phyloP scores from a whole-genome alignment of 179 eudicot species.

The Spinacia oleracea region DNA sequence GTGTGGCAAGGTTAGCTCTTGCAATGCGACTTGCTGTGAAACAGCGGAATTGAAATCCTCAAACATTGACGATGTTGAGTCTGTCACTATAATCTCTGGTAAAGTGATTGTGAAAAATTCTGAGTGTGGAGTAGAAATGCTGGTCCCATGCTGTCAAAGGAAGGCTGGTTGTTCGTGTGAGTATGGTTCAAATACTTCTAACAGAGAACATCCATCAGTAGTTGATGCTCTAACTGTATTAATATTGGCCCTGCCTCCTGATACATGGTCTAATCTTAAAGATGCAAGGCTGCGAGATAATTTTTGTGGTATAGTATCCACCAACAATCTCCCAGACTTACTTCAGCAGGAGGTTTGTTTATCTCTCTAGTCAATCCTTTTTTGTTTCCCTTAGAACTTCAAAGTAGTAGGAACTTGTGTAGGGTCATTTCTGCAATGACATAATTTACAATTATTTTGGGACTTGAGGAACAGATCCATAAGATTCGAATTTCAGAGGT shows the following conservation, averaged over 20 bases:
- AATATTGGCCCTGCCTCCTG: conserved; percentile 42
- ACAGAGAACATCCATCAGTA: conserved; percentile 33
- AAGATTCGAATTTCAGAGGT: neutral
- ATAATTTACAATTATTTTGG: neutral
- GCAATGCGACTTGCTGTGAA: conserved; percentile 15
- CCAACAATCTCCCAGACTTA: conserved; percentile 30
- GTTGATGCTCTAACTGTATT: conserved; percentile 41
- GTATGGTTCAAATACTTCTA: conserved; percentile 17
- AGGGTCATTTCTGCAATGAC: neutral
- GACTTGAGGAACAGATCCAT: neutral
- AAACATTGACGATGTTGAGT: conserved; percentile 20
- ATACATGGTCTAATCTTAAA: conserved; percentile 41
- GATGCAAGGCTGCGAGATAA: conserved; percentile 33
- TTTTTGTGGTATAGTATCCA: conserved; percentile 27
- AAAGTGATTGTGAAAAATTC: conserved; percentile 23
- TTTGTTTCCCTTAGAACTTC: neutral
- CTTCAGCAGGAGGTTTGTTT: conserved; percentile 47
- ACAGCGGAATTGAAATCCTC: conserved; percentile 14
- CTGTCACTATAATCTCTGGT: conserved; percentile 25
- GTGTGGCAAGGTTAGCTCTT: conserved; percentile 28
- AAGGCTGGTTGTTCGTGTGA: conserved; percentile 16
- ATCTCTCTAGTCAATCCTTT: neutral
- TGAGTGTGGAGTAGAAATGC: conserved; percentile 31
- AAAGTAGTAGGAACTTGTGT: neutral
- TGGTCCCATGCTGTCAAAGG: conserved; percentile 40